Base-by-base conservation (phyloP, 176 grass and related monocot genomes). In the Eleusine indica region DNA sequence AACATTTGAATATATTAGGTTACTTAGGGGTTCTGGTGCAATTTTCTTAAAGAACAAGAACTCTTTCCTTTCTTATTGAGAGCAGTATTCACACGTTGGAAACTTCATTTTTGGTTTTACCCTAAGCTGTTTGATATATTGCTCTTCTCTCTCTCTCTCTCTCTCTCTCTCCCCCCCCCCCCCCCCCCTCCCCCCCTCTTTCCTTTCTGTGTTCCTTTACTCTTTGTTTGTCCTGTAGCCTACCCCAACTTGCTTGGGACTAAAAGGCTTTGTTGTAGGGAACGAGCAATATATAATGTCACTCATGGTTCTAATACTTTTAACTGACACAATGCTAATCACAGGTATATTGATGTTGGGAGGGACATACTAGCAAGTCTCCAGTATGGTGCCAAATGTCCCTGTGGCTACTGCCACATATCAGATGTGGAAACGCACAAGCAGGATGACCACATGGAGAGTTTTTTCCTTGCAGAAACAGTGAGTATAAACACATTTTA, bases 361-460 rank as follows among this genome's bases (percentile, higher is more conserved):
- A 89, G 95, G 74, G 95, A 98, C 74, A 90, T 98, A 81, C 74
- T 98, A 76, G 76, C 95, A 76, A 98, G 95, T 84, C 70, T 98
- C 93, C 92, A 98, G 65, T 95, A 98, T 85, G 89, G 88, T 79
- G 92, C 95, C 43, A 89, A 87, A 88, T 98, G 95, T 44, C 95
- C 92, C 44, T 98, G 95, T 70, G 95, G 95, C 65, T 98, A 98
- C 82, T 98, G 95, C 70, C 95, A 98, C 67, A 98, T 98, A 88
- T 84, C 90, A 86, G 95, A 98, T 64, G 95, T 98, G 40, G 95
- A 98, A 88, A 91, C 89, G 46, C 95, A 98, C 80, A 82, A 95
- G 78, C 86, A 98, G 83, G 92, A 98, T 88, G 95, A 98, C 46
- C 95, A 98, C 84, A 95, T 98, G 95, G 95, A 98, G 89, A 98